Base-by-base conservation (phyloP, 768 basidiomycete genomes). In the Trametes cubensis region DNA sequence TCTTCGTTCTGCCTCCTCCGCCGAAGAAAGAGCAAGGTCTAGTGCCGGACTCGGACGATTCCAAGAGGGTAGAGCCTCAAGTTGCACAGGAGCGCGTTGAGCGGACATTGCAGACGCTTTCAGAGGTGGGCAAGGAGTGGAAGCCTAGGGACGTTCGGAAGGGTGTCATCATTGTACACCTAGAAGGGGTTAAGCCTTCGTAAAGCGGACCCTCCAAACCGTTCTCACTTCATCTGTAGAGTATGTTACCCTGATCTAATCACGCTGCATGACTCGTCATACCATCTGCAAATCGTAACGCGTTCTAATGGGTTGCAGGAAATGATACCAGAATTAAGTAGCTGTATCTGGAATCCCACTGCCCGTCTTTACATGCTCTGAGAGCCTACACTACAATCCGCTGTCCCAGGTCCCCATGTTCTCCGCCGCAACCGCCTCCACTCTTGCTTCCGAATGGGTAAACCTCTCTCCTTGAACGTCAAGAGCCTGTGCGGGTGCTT, bases 121-220 rank as follows among this genome's bases (percentile, higher is more conserved):
- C 67, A 21, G 87, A 83, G 46, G 68, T 83, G 6, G 80, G 79
- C 42, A 77, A 75, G 49, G 85, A 87, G 72, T 83, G 79, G 77
- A 83, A 79, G 65, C 72, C 72, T 8, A 73, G 78, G 34, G 80
- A 79, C n/a, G 67, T 79, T 34, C 73, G 75, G 14, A 71, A 66
- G 40, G 76, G 73, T 15, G 65, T 72, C 25, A 78, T 75, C 11
- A 66, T 70, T 10, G 61, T 86, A 57, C 83, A 76, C 48, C 71
- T 88, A 49, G 80, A 81, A 59, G 78, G 79, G 62, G 62, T 52
- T 49, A 61, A 46, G 45, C 60, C 51, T 21, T 59, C 51, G 3
- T 6, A 23, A 10, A 41, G 11, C 21, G 20, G 42, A 13, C 6
- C n/a, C 42, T 20, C 13, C 42, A 10, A 2, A 21, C 42, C 20